These are phyloP conservation scores for Aegle marmelos DNA, from an alignment of 345 rosid species.

Conservation along the genomic window DNA sequence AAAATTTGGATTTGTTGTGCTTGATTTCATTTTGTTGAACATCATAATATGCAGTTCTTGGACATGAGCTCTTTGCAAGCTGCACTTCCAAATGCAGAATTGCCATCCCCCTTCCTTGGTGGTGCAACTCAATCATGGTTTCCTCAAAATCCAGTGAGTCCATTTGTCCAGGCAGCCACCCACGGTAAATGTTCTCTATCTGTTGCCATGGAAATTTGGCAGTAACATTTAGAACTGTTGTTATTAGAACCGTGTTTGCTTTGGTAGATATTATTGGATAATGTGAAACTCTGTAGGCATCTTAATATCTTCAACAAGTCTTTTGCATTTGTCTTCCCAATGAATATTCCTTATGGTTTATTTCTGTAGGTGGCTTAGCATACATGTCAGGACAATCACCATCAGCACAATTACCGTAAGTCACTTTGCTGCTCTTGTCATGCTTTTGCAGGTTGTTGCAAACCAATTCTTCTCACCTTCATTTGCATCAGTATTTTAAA, in stretches of 20 bases:
- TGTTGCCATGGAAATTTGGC: conserved; percentile 2
- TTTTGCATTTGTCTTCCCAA: neutral
- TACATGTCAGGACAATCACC: conserved; percentile 60
- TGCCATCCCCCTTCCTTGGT: conserved; percentile 44
- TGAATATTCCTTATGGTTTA: conserved; percentile 2
- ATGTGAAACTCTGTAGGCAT: neutral
- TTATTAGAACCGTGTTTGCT: conserved; percentile 4
- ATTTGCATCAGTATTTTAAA: neutral
- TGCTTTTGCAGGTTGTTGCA: neutral
- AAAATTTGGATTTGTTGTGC: neutral
- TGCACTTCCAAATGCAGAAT: conserved; percentile 55
- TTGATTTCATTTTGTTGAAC: conserved; percentile 17
- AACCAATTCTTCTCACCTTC: neutral
- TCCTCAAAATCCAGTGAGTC: conserved; percentile 45
- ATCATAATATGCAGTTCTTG: conserved; percentile 56
- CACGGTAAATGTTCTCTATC: conserved; percentile 44
- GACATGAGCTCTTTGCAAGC: conserved; percentile 76
- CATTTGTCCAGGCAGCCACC: conserved; percentile 43
- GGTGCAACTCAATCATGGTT: conserved; percentile 64
- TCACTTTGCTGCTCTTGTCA: conserved; percentile 1
- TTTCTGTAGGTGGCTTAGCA: conserved; percentile 66
- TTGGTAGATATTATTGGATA: conserved; percentile 11
- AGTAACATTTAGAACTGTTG: neutral
- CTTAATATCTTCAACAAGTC: neutral
- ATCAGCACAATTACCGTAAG: conserved; percentile 71